Base-by-base conservation (phyloP, 2,329 filamentous ascomycete species). In the Xylariales sp. region DNA sequence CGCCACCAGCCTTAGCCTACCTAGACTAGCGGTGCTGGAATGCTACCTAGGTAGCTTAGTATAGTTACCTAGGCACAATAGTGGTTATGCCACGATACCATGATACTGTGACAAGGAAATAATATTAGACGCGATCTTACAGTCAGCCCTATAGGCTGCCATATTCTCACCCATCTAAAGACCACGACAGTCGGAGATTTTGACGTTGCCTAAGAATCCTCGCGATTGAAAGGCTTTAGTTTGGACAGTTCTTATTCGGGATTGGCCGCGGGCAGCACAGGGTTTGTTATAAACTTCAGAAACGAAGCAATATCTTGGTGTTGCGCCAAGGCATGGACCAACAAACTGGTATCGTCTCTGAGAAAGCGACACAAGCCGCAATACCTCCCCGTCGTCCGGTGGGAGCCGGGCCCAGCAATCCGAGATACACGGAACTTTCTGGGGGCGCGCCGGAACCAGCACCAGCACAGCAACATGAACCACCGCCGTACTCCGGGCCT, bases 401-500 rank as follows among this genome's bases (percentile, higher is more conserved):
- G 48, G 43, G 23, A 41, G 57, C 65, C 54, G 65, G 62, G 2
- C 59, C 65, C 36, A 63, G 62, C 55, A 66, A 23, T 18, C 50
- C 49, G 30, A 36, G 45, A 46, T 50, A 32, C n/a, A 50, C 32
- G 41, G 65, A 62, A 45, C 56, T 54, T 5, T 56, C 62, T 43
- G 68, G 62, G 5, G 62, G 53, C 34, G 30, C 34, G 14, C 55
- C 46, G 30, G 59, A 59, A n/a, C 36, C 41, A 34, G 16, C 53
- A 18, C 59, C 50, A 28, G 18, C 49, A 43, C 62, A 48, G n/a
- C 62, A 63, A 23, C 48, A 64, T 28, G 55, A 72, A 16, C 75
- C 72, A 18, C 77, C 75, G 9, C 76, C 76, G 2, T 78, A 78
- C 55, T 77, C 77, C 3, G 68, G 73, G 14, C 75, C 77, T 48